These are phyloP conservation scores for Ilyonectria destructans DNA, from an alignment of 2,329 filamentous ascomycete genomes.

Conservation along the genomic window DNA sequence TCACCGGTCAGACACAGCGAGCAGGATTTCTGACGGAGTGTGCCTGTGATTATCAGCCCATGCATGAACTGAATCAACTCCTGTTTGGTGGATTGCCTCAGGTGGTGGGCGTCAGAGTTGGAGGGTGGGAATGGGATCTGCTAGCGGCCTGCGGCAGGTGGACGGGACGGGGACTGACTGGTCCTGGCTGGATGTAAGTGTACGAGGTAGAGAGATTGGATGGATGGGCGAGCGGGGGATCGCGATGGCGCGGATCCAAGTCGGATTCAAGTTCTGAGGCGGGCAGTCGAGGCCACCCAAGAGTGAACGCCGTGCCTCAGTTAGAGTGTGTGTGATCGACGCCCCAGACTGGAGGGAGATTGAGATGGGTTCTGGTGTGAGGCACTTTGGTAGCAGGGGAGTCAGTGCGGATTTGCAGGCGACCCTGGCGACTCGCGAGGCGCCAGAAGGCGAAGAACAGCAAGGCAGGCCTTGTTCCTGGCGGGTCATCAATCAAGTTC, in stretches of 20 bases:
- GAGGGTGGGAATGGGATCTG: conserved; percentile 28
- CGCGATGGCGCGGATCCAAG: conserved; percentile 4
- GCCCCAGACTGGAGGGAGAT: conserved; percentile 43
- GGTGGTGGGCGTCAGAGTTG: conserved; percentile 25
- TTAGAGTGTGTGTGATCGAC: conserved; percentile 51
- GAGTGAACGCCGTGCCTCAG: conserved; percentile 45
- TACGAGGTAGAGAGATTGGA: too few relatives aligned
- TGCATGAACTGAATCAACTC: conserved; percentile 47
- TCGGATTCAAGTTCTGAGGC: not conserved
- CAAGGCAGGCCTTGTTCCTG: conserved; percentile 20
- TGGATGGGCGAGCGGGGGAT: conserved; percentile 5
- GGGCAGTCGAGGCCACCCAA: not conserved
- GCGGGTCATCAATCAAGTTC: conserved; percentile 1
- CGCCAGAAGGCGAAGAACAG: conserved; percentile 23
- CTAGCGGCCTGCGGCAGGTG: conserved; percentile 26
- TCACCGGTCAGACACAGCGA: conserved; percentile 43
- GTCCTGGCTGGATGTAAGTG: conserved; percentile 4
- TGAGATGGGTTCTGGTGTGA: conserved; percentile 38
- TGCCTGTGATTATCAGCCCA: conserved; percentile 44
- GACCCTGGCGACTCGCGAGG: conserved; percentile 11
- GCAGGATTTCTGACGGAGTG: conserved; percentile 43
- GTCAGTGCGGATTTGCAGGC: conserved; percentile 44
- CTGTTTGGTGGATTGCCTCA: conserved; percentile 36
- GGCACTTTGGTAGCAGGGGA: conserved; percentile 45
- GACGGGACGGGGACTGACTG: conserved; percentile 17